Conservation (phyloP, 305 asterid genomes). For the Solanum hybrid region DNA sequence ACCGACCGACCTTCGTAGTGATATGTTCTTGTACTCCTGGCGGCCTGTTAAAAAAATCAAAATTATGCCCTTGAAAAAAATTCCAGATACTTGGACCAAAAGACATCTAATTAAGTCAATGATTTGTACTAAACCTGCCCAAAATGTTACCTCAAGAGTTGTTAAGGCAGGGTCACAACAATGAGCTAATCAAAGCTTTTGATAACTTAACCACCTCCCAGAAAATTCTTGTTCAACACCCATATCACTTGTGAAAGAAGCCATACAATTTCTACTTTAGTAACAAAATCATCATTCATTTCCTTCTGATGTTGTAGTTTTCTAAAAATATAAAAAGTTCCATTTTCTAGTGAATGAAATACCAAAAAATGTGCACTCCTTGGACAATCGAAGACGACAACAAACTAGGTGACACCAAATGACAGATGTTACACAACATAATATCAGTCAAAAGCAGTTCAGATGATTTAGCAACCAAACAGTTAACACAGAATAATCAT, state of each 20-base stretch:
- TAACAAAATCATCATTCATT: neutral
- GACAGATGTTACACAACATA: neutral
- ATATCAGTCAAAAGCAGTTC: conserved; percentile 3
- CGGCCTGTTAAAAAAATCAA: conserved; percentile 31
- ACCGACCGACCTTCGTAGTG: conserved; percentile 57
- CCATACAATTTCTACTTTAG: neutral
- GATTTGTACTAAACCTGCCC: neutral
- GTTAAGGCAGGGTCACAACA: neutral
- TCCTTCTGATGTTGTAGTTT: neutral
- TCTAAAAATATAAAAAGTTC: neutral
- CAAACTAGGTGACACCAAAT: neutral
- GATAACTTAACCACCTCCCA: neutral
- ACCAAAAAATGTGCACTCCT: neutral
- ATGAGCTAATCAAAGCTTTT: neutral
- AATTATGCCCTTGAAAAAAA: conserved; percentile 8
- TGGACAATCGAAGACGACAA: neutral
- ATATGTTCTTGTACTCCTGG: conserved; percentile 61
- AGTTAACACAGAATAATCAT: conserved; percentile 2
- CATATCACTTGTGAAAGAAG: conserved; percentile 2
- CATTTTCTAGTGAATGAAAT: neutral
- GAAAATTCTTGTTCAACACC: neutral
- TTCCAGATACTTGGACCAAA: neutral
- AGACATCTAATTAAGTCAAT: neutral
- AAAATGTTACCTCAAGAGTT: neutral
- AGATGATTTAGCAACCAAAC: neutral